Conservation (phyloP, 2,329 filamentous ascomycete species). For the Neocatenulostroma microsporum region DNA sequence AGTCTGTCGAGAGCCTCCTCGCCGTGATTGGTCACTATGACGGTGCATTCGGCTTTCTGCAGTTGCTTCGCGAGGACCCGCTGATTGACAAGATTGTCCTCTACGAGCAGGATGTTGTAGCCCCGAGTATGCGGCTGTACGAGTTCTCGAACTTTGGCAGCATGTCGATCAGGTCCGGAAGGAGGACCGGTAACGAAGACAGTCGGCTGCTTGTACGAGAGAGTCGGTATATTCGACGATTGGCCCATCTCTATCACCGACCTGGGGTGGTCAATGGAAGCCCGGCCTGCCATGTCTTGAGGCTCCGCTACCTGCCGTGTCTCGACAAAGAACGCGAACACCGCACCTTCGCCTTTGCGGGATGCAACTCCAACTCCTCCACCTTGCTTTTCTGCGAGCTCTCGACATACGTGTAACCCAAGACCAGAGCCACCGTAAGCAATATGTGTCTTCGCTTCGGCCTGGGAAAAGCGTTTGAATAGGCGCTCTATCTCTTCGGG, state of each 20-base stretch:
- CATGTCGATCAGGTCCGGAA: too few species aligned
- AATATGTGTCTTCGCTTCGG: conserved; percentile 65
- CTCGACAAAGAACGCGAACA: conserved; percentile 69
- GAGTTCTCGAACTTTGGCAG: too few species aligned
- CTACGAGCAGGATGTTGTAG: conserved; percentile 35
- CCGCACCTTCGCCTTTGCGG: conserved; percentile 59
- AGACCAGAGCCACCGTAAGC: conserved; percentile 73
- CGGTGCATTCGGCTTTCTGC: conserved; percentile 39
- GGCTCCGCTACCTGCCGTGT: conserved; percentile 48
- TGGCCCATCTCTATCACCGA: too few species aligned
- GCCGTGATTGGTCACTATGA: conserved; percentile 43
- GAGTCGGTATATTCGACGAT: too few species aligned
- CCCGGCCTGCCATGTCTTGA: conserved; percentile 17
- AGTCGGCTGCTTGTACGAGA: too few species aligned
- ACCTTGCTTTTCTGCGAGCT: conserved; percentile 72
- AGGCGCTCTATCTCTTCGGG: conserved; percentile 64
- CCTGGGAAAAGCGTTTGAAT: conserved; percentile 73
- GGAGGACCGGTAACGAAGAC: too few species aligned
- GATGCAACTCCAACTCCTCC: conserved; percentile 70
- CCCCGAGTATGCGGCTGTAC: too few species aligned
- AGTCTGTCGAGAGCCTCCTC: conserved; percentile 42
- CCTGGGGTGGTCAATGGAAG: too few species aligned
- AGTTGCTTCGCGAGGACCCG: conserved; percentile 45
- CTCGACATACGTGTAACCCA: conserved; percentile 69
- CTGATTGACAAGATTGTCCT: conserved; percentile 41